Base-by-base conservation (phyloP, 371 early-diverging fungal genomes). In the Polyrhizophydium stewartii region DNA sequence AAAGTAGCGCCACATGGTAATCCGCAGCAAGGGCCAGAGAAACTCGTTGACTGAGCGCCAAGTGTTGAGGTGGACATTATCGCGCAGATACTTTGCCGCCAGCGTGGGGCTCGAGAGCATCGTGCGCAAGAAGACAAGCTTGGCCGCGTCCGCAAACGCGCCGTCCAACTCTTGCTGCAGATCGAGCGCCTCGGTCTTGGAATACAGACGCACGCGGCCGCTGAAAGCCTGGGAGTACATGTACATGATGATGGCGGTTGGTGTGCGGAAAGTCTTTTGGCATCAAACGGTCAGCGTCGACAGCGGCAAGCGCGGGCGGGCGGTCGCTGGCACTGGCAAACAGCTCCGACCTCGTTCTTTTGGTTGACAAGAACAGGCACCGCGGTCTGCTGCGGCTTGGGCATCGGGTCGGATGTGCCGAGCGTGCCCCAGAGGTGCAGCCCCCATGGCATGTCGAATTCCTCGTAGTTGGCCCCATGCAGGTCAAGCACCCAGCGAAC, bases 401-500 rank as follows among this genome's bases (percentile, higher is more conserved):
- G 71, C 27, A 61, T 55, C 0, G 65, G 59, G 25, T 69, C 71
- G 12, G 74, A 73, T 37, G 58, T 61, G 10, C 43, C 59, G 1
- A 77, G 56, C 1, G 71, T 57, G 6, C 52, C 59, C 64, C 59
- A 63, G 12, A 74, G 25, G 47, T 77, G 74, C 5, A 68, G 58
- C 0, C 72, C 72, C 72, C 72, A 77, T 12, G 77, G 77, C 56
- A 55, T 50, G 2, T 55, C 30, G 35, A 61, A 33, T 40, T 74
- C 78, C 12, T 64, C 49, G 56, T 68, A 73, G 10, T 46, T 28
- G n/a, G 70, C 58, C n/a, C 67, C 70, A 55, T 72, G 72, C 10
- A 68, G 61, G 41, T 71, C 71, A 1, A 78, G 65, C 1, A 66
- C 77, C 77, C 77, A 77, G 22, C 74, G 58, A 21, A 64, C 66